A percentile compares a stretch with the other conserved stretches of the same genome.
Evolutionary conservation across 208 protist genomes (phyloP).

Genomic region (Pavlovales sp.): DNA sequence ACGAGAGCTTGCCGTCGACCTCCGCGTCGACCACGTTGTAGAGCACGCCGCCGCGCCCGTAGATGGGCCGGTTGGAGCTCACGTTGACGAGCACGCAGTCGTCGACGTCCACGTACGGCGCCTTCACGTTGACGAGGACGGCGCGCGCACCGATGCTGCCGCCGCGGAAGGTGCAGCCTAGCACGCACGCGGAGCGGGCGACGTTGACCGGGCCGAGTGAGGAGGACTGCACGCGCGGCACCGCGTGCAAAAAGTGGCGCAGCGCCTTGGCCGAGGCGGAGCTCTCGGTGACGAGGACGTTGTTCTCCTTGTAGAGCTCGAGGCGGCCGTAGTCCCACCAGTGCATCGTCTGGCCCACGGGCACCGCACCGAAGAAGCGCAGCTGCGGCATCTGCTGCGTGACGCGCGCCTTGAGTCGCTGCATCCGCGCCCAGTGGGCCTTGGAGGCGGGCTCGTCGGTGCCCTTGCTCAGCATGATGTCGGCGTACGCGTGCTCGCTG

Average conservation of each 20-base stretch:
- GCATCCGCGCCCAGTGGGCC: slow-evolving; percentile 49
- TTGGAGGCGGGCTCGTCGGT: not conserved
- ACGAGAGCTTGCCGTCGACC: not conserved
- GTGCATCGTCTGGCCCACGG: slow-evolving; percentile 8
- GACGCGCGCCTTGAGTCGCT: slow-evolving; percentile 18
- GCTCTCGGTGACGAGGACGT: slow-evolving; percentile 1
- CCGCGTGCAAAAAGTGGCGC: not conserved
- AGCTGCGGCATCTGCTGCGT: not conserved
- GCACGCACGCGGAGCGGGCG: not conserved
- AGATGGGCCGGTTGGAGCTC: not conserved
- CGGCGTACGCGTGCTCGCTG: slow-evolving; percentile 33
- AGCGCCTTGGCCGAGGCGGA: not conserved
- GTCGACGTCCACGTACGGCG: slow-evolving; percentile 15
- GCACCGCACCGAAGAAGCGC: not conserved
- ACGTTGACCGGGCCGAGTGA: not conserved
- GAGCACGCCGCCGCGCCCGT: slow-evolving; percentile 22
- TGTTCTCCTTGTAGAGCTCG: slow-evolving; percentile 40
- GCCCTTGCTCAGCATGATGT: slow-evolving; percentile 51
- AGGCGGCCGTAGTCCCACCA: slow-evolving; percentile 52
- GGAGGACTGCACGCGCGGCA: not conserved
- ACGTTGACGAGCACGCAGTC: slow-evolving; percentile 2
- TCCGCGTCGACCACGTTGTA: slow-evolving; percentile 46
- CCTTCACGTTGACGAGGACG: slow-evolving; percentile 40
- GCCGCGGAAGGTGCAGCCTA: not conserved
- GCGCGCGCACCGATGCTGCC: not conserved